phyloP scores from a whole-genome alignment of 108 stramenopile species.

The Fragilaria crotonensis region DNA sequence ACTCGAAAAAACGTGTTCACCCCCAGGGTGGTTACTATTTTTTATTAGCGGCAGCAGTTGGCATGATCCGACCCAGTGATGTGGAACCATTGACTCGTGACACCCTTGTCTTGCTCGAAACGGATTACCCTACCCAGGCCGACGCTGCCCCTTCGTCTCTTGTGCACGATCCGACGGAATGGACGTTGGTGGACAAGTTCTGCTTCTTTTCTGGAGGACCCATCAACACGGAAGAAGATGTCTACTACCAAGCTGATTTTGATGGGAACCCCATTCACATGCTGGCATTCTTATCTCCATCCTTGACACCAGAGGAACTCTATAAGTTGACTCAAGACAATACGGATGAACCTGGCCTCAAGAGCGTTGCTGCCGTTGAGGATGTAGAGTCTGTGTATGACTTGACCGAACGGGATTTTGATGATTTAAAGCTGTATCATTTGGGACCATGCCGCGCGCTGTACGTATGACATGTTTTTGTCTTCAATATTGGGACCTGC shows the following conservation, averaged over 20 bases:
- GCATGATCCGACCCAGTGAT: constrained; percentile 76
- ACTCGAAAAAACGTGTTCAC: constrained; percentile 74
- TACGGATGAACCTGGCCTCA: constrained; percentile 39
- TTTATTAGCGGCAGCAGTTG: constrained; percentile 64
- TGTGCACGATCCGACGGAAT: constrained; percentile 63
- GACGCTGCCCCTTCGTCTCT: constrained; percentile 60
- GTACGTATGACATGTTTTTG: constrained; percentile 8
- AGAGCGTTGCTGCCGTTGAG: constrained; percentile 55
- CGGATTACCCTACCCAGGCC: constrained; percentile 73
- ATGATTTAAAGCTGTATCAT: constrained; percentile 80
- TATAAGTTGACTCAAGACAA: constrained; percentile 43
- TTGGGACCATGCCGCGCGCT: constrained; percentile 81
- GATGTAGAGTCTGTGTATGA: constrained; percentile 82
- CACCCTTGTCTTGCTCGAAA: constrained; percentile 73
- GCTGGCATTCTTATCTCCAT: constrained; percentile 78
- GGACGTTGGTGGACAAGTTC: constrained; percentile 81
- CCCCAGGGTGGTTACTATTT: constrained; percentile 81
- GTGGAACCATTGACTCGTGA: constrained; percentile 80
- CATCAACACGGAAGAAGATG: constrained; percentile 84
- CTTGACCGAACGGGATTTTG: constrained; percentile 74
- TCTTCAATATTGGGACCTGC: no score
- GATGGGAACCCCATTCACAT: constrained; percentile 82
- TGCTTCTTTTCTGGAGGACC: constrained; percentile 90
- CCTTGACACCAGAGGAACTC: constrained; percentile 70
- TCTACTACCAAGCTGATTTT: constrained; percentile 78